Evolutionary conservation across 2,329 filamentous ascomycete genomes (phyloP), one percentile per base, ranked within the genome.

Genomic region (Hypoxylon sp.): DNA sequence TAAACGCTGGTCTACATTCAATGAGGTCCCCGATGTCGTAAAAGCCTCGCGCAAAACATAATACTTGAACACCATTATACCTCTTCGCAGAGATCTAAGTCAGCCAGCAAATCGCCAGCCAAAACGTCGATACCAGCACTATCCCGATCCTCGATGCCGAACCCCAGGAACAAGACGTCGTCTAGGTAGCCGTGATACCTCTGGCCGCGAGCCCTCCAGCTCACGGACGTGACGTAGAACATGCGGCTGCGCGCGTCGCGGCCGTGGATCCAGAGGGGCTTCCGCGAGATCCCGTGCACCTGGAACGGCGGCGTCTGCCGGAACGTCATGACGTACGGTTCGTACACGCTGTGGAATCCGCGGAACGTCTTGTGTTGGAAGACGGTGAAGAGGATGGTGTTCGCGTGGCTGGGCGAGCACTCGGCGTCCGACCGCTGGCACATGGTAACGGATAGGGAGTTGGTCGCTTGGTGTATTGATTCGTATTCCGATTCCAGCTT

Each of bases 391-490:
- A 88, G 76, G 71, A 85, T 86, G 0, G 86, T 88, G 69, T 88
- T 87, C 18, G 64, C 66, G 4, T 80, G 77, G 44, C 77, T 76
- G 0, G 79, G 73, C 0, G 72, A 50, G 71, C 87, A 89, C 0
- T 16, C 55, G 0, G 75, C 68, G 44, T 88, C 84, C 1, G 75
- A 67, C 1, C 83, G 79, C 7, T 76, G 75, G 75, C 87, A 89
- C 54, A 87, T 76, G 2, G 86, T 88, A 36, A 89, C 75, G 1
- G 80, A 75, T 0, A 89, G 78, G 1, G 85, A 86, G 72, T 89
- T 89, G 18, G 85, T 88, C 4, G 86, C 83, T 72, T 89, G 86
- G 70, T 89, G 86, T 28, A 88, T 81, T 0, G 80, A 83, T 71
- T 85, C 83, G 20, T 78, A 64, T 2, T 77, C 62, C 0, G 70